Base-by-base conservation (phyloP, 345 rosid species). In the Gossypium ekmanianum region DNA sequence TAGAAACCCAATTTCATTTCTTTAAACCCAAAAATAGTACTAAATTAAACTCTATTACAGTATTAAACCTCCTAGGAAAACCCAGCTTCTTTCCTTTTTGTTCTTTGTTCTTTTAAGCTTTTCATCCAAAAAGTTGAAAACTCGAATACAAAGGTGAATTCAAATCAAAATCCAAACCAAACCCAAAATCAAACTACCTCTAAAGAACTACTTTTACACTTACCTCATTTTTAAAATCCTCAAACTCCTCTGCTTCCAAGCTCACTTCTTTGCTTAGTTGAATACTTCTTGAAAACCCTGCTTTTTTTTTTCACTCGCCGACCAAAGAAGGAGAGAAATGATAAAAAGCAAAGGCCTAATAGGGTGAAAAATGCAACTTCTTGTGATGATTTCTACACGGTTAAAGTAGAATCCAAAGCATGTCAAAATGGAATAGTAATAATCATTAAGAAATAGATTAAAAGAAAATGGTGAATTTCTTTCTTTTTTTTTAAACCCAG, bases 1-100 rank as follows among this genome's bases (percentile, higher is more conserved):
- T 8, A 18, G 12, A 26, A 70, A 10, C 45, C 61, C 61, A 44
- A 56, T 20, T 39, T 59, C 51, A 72, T 44, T 61, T 73, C 68
- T 73, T 73, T 61, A 73, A 73, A 58, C 58, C 73, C 73, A 51
- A 58, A 56, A 18, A 57, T 20, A 18, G 34, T 57, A 18, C 61
- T 22, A 20, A 41, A 26, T 34, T 34, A 5, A 55, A 48, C 8
- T 54, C 18, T 41, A 17, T 20, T 20, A 11, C 54, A 34, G 41
- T 34, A 5, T 34, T 34, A 34, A 34, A 34, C 41, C 41, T 11
- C 16, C 51, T 27, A 10, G 51, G 47, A 44, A 50, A 73, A 67
- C 69, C 52, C 75, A 66, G 84, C 74, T 76, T 75, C 85, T 57
- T 73, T 81, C 83, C 83, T 81, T 82, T 86, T 80, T 73, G 50